Evolutionary conservation across 116 monocot genomes (phyloP), one percentile per base, ranked within the genome.

Genomic region (Zostera marina): DNA sequence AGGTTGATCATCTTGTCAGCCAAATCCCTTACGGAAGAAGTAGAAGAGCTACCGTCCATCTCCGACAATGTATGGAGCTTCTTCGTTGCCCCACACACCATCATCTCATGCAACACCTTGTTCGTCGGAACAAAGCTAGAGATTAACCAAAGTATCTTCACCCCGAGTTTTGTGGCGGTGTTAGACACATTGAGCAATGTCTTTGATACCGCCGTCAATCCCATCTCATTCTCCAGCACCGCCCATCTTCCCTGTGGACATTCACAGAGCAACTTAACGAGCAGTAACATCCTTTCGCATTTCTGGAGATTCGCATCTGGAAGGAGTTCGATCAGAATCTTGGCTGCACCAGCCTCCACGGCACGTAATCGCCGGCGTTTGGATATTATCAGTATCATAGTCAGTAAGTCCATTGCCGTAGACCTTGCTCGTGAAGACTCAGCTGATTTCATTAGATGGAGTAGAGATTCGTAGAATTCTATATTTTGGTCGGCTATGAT

Each of bases 391-490:
- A 73, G 32, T 13, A 77, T 44, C 20, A 63, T 70, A 11, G 73
- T 52, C 25, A 91, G 58, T 14, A 82, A 63, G 22, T 91, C 82
- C 40, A 91, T 38, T 4, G 82, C 65, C 25, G 24, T 59, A 0
- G 78, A 76, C 70, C 75, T 76, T 8, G 85, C 77, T 64, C 60
- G 60, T 25, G 68, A 46, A 19, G 77, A 72, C n/a, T n/a, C n/a
- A n/a, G n/a, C n/a, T n/a, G 62, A 75, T 44, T 47, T 85, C 79
- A 45, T 85, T 79, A 91, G 74, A 20, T 82, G 85, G 7, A 91
- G 67, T 9, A 91, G 43, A 4, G 85, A 75, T 13, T 63, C 75
- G 68, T 73, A 53, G 41, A 82, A 47, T 17, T 73, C 89, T 2
- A 20, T 15, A 40, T 64, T 71, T 11, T 71, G 55, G 16, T 72